Base-by-base conservation (phyloP, 73 alveolate species). In the Paramecium primaurelia region DNA sequence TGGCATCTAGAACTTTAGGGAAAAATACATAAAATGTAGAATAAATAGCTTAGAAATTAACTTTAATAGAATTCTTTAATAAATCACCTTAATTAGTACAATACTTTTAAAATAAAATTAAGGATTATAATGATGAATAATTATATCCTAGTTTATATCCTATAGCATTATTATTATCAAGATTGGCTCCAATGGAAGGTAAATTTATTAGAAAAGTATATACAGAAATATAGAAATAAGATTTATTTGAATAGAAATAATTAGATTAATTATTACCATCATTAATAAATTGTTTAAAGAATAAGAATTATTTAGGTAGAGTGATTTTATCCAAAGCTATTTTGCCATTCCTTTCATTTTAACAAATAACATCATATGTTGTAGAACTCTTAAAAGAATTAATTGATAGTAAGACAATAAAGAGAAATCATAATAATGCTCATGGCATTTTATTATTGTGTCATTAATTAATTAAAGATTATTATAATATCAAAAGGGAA, bases 281-380 rank as follows among this genome's bases (percentile, higher is more conserved):
- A 2, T 73, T 89, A 16, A 71, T 89, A n/a, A 49, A 30, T 20
- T 89, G 94, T 73, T 77, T 83, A 18, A 89, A 89, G 36, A 89
- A 89, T 71, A 89, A 89, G 54, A 89, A 89, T 45, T 89, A 89
- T 71, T 47, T 89, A 44, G 94, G 94, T 6, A 89, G 94, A 89
- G 80, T 71, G 8, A 89, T 89, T 59, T 60, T 89, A 18, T 54
- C 69, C 11, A 54, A 54, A 8, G 69, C 69, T 22, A 54, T 54
- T 54, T 22, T 54, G 14, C 69, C 69, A 16, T 54, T 54, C 49
- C 49, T 75, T 38, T 54, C 69, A 16, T 54, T 54, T 18, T 54
- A 54, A 54, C 9, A n/a, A 54, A 54, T 54, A 16, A 54, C 32
- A 2, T 18, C 69, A 4, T 54, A 54, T n/a, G 69, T 38, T n/a